Conservation (phyloP, 225 moss, liverwort and hornwort genomes). For the Sphagnum contortum region DNA sequence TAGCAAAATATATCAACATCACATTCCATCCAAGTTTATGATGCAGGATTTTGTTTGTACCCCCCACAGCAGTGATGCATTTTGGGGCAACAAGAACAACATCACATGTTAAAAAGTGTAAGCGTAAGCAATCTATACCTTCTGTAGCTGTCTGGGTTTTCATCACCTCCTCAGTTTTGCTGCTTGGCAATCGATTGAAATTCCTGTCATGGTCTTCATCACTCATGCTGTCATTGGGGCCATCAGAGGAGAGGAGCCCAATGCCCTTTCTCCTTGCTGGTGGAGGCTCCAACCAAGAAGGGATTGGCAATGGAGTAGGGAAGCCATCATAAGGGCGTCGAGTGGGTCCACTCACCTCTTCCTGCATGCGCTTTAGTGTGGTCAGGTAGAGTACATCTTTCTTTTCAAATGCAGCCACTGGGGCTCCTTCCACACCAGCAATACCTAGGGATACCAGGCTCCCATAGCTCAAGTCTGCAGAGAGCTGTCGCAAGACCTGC, state of each 20-base stretch:
- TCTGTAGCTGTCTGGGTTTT: too few relatives aligned
- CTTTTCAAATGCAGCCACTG: conserved; percentile 72
- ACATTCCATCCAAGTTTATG: neutral
- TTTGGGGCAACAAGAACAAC: too few relatives aligned
- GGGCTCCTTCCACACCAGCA: conserved; percentile 84
- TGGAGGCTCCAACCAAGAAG: conserved; percentile 72
- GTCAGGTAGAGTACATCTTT: conserved; percentile 67
- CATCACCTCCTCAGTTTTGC: too few relatives aligned
- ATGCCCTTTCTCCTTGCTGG: conserved; percentile 60
- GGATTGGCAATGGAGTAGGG: conserved; percentile 25
- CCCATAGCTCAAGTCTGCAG: conserved; percentile 72
- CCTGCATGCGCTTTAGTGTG: conserved; percentile 52
- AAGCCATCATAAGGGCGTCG: conserved; percentile 19
- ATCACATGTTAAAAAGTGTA: too few relatives aligned
- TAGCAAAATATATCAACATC: conserved; percentile 3
- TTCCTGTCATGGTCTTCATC: conserved; percentile 29
- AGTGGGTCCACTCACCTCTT: conserved; percentile 1
- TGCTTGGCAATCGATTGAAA: too few relatives aligned
- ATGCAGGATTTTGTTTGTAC: too few relatives aligned
- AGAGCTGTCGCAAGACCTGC: conserved; percentile 88
- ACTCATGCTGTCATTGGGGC: conserved; percentile 32
- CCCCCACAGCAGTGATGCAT: too few relatives aligned
- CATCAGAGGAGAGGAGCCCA: conserved; percentile 46
- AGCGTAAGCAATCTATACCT: too few relatives aligned
- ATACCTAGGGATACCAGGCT: conserved; percentile 86